Conservation (phyloP, 805 yeast species). For the Cyberlindnera mrakii region DNA sequence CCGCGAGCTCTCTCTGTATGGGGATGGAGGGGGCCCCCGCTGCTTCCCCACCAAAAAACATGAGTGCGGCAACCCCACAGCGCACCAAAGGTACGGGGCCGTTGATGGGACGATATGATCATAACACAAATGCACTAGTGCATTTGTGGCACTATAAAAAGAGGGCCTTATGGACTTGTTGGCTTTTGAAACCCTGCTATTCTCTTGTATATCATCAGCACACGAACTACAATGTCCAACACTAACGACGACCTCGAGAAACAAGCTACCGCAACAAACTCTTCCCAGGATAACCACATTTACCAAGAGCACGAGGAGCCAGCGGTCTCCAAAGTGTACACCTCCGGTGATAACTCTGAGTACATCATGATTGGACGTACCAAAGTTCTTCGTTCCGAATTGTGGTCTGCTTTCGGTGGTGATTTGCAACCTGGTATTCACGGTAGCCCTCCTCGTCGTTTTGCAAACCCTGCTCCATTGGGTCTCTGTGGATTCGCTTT, state of each 20-base stretch:
- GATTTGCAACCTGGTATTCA: slow-evolving; percentile 64
- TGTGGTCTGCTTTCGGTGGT: slow-evolving; percentile 76
- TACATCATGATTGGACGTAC: slow-evolving; percentile 68
- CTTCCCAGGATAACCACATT: slow-evolving; percentile 15
- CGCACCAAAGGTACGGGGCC: too few species aligned
- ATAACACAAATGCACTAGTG: too few species aligned
- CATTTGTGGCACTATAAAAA: too few species aligned
- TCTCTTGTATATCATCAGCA: too few species aligned
- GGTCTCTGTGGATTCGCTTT: slow-evolving; percentile 58
- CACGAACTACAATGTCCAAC: background rate
- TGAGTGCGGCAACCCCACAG: too few species aligned
- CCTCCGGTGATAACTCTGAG: slow-evolving; percentile 47
- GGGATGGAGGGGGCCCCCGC: too few species aligned
- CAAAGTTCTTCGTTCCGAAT: slow-evolving; percentile 55
- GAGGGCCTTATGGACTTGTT: too few species aligned
- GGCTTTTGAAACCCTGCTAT: too few species aligned
- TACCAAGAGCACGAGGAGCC: slow-evolving; percentile 5
- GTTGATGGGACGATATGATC: too few species aligned
- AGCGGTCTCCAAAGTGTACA: slow-evolving; percentile 25
- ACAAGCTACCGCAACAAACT: slow-evolving; percentile 8
- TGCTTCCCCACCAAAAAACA: too few species aligned
- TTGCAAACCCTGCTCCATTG: slow-evolving; percentile 63
- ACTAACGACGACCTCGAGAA: slow-evolving; percentile 17
- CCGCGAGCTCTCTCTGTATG: too few species aligned
- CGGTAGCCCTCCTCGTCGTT: slow-evolving; percentile 50